Percentiles rank a stretch among this genome's conserved stretches.
phyloP scores from a whole-genome alignment of 257 asterid genomes.

The Salvia miltiorrhiza region DNA sequence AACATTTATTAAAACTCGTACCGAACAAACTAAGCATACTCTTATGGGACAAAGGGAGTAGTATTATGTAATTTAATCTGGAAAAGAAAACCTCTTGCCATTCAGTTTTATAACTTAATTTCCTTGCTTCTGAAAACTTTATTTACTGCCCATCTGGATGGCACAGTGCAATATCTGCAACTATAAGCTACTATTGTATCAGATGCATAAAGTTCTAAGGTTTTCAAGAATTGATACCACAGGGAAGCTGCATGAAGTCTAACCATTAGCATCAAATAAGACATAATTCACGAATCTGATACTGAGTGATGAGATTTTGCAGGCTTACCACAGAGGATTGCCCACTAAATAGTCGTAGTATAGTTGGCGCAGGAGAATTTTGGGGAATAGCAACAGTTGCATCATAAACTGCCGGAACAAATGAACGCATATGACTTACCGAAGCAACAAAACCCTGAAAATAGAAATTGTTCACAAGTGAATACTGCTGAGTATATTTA shows the following conservation, averaged over 20 bases:
- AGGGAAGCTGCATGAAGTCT: neutral
- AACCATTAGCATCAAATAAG: neutral
- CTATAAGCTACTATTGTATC: neutral
- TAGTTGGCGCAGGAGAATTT: constrained; percentile 74
- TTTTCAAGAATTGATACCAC: neutral
- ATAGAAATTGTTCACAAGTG: constrained; percentile 32
- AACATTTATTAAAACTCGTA: too few species aligned
- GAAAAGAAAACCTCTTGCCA: neutral
- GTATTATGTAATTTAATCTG: neutral
- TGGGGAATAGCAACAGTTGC: constrained; percentile 78
- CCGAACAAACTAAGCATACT: too few species aligned
- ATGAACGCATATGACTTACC: constrained; percentile 77
- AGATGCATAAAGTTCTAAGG: neutral
- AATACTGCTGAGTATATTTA: constrained; percentile 33
- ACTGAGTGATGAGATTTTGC: constrained; percentile 10
- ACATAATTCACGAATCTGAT: neutral
- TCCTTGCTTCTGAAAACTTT: neutral
- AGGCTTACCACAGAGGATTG: constrained; percentile 81
- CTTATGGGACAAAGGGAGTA: too few species aligned
- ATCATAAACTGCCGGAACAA: constrained; percentile 93
- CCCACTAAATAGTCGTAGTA: constrained; percentile 81
- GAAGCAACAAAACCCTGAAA: constrained; percentile 93
- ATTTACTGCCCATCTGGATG: neutral
- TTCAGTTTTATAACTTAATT: neutral
- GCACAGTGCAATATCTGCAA: neutral